Percentiles rank a stretch among this genome's conserved stretches.
Evolutionary conservation across 306 rosid genomes (phyloP).

Genomic region (Delonix regia): DNA sequence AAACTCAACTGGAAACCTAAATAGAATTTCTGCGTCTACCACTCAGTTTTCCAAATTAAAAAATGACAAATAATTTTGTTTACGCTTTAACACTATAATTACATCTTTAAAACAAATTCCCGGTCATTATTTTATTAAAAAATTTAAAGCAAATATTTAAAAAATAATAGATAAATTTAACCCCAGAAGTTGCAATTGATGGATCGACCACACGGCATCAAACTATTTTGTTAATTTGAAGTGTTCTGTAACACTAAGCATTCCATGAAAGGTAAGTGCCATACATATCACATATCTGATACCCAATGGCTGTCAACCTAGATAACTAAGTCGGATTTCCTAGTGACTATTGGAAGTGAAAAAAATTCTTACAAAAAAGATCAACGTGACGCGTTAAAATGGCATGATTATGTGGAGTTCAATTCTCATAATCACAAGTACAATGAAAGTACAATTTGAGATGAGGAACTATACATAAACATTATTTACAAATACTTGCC

Average conservation of each 20-base stretch:
- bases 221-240: neutral
- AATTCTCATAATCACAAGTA: constrained; percentile 56
- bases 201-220: neutral
- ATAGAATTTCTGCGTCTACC: no score
- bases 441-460: constrained; percentile 49
- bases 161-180: no score
- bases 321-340: constrained; percentile 25
- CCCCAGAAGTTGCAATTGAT: neutral
- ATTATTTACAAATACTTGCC: constrained; percentile 59
- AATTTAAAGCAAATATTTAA: neutral
- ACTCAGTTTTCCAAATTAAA: no score
- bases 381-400: constrained; percentile 42
- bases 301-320: neutral
- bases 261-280: neutral
- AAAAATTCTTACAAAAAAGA: constrained; percentile 51
- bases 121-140: no score
- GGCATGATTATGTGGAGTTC: constrained; percentile 47
- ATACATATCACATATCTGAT: neutral
- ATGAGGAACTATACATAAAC: constrained; percentile 62
- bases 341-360: constrained; percentile 19
- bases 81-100: no score
- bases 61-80: no score
- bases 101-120: no score
- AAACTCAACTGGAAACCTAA: no score
- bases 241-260: neutral